A percentile compares a stretch with the other conserved stretches of the same genome.
These are phyloP conservation scores for Caulochytrium protostelioides DNA, from an alignment of 371 early-diverging fungal genomes.

Conservation along the genomic window DNA sequence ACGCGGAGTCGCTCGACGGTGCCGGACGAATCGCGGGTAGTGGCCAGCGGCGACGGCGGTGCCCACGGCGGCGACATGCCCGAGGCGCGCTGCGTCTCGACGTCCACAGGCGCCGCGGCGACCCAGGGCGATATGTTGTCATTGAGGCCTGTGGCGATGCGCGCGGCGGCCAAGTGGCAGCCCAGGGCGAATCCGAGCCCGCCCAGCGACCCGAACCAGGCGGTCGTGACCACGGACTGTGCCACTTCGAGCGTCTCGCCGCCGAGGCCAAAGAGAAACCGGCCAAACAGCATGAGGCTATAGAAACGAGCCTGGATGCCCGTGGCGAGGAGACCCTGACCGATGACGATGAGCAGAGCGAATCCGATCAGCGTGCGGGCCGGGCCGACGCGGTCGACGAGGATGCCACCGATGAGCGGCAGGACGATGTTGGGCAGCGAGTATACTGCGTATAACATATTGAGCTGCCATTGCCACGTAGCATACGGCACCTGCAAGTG, in stretches of 20 bases:
- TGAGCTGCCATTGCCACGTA: constrained; percentile 19
- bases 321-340: constrained; percentile 32
- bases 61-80: too few relatives aligned
- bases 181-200: constrained; percentile 39
- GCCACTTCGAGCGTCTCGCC: constrained; percentile 47
- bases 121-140: constrained; percentile 36
- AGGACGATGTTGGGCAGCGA: constrained; percentile 45
- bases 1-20: too few relatives aligned
- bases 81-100: not conserved
- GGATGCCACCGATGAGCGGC: constrained; percentile 20
- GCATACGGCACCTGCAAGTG: constrained; percentile 11
- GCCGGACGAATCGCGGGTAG: too few relatives aligned
- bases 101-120: constrained; percentile 3
- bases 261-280: constrained; percentile 45
- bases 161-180: constrained; percentile 30
- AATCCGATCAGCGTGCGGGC: constrained; percentile 20
- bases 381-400: constrained; percentile 20
- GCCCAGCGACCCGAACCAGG: constrained; percentile 30
- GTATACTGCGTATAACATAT: constrained; percentile 30
- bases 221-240: constrained; percentile 31
- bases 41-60: too few relatives aligned
- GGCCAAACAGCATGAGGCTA: constrained; percentile 31
- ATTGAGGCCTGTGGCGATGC: constrained; percentile 38
- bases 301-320: constrained; percentile 26
- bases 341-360: constrained; percentile 28